These are phyloP conservation scores for Ophioceras dolichostomum DNA, from an alignment of 2,329 filamentous ascomycete genomes.

Conservation along the genomic window DNA sequence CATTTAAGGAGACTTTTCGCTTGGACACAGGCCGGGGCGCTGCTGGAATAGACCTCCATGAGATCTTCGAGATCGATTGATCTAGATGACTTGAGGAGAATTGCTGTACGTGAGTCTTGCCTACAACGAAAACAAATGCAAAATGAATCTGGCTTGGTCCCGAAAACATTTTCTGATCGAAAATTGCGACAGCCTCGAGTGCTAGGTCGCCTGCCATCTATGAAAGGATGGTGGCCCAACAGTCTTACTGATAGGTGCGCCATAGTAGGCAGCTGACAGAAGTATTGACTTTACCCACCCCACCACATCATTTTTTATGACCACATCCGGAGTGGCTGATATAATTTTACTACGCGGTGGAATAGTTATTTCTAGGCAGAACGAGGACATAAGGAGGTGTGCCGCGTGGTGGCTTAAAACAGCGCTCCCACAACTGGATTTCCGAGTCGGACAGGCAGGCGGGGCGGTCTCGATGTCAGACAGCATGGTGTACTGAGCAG, in stretches of 20 bases:
- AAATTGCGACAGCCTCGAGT: background rate
- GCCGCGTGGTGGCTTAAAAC: background rate
- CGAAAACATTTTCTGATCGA: background rate
- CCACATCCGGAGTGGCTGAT: background rate
- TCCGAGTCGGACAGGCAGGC: too few species aligned
- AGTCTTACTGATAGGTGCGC: background rate
- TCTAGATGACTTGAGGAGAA: background rate
- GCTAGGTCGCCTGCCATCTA: background rate
- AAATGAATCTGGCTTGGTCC: background rate
- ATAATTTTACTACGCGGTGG: background rate
- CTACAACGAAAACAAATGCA: background rate
- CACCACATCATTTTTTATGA: too few species aligned
- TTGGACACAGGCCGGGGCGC: background rate
- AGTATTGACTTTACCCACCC: background rate
- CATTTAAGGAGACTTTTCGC: background rate
- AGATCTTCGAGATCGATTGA: background rate
- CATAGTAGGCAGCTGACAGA: background rate
- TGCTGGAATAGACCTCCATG: background rate
- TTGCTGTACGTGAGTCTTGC: background rate
- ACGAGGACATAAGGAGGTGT: background rate
- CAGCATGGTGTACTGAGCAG: too few species aligned
- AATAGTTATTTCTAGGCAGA: background rate
- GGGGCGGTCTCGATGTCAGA: background rate
- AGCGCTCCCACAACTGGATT: background rate
- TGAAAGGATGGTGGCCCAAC: background rate